A percentile compares a stretch with the other conserved stretches of the same genome.
These are phyloP conservation scores for Sporothrix protearum DNA, from an alignment of 2,329 filamentous ascomycete genomes.

Conservation along the genomic window DNA sequence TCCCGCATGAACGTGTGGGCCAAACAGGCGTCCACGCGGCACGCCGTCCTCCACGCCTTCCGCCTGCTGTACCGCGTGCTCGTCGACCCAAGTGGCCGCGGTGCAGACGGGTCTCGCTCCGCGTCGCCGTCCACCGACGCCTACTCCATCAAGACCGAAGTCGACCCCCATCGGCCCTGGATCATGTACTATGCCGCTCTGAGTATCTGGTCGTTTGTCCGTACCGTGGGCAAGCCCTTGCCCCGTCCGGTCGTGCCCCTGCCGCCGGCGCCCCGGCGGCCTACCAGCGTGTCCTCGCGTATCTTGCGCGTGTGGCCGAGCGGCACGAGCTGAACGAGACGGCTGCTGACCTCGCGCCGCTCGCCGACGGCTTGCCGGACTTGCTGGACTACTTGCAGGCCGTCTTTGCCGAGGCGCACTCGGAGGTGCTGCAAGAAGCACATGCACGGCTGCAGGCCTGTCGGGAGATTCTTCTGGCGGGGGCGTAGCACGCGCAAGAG, in stretches of 20 bases:
- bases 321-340: conserved; percentile 66
- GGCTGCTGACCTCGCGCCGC: conserved; percentile 51
- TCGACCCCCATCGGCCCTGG: conserved; percentile 82
- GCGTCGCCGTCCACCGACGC: neutral
- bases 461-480: conserved; percentile 48
- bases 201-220: conserved; percentile 85
- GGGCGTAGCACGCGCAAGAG: neutral
- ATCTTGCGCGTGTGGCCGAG: conserved; percentile 62
- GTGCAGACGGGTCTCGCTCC: neutral
- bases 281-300: conserved; percentile 38
- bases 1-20: conserved; percentile 79
- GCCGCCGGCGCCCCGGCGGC: no score
- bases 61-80: conserved; percentile 76
- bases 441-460: conserved; percentile 67
- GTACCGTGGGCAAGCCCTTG: conserved; percentile 58
- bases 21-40: conserved; percentile 66
- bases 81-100: conserved; percentile 48
- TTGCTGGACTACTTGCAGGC: conserved; percentile 44
- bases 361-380: conserved; percentile 54
- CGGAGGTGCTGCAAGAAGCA: conserved; percentile 75
- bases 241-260: neutral
- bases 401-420: conserved; percentile 45
- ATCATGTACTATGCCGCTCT: conserved; percentile 83
- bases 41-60: conserved; percentile 80
- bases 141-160: conserved; percentile 74